A percentile compares a stretch with the other conserved stretches of the same genome.
Conservation (phyloP, 2,329 filamentous ascomycete species). For the Fusarium compactum region DNA sequence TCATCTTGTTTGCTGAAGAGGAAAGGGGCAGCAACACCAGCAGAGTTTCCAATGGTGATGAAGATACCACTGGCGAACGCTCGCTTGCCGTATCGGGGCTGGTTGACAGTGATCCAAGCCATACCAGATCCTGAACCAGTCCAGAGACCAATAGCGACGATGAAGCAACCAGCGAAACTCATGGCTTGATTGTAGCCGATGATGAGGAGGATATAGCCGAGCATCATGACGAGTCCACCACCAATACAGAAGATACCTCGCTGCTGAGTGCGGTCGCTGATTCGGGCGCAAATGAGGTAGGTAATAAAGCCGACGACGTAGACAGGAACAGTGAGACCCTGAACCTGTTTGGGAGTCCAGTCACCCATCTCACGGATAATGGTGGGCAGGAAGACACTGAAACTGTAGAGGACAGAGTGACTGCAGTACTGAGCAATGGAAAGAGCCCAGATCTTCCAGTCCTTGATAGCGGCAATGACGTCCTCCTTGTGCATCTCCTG, state of each 20-base stretch:
- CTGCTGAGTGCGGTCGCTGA: constrained; percentile 68
- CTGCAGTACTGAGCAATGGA: constrained; percentile 70
- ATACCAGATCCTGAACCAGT: constrained; percentile 52
- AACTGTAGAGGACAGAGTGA: constrained; percentile 76
- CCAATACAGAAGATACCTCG: constrained; percentile 67
- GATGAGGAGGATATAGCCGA: constrained; percentile 72
- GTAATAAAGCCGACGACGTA: constrained; percentile 72
- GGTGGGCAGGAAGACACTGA: constrained; percentile 75
- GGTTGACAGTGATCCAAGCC: constrained; percentile 64
- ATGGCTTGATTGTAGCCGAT: constrained; percentile 65
- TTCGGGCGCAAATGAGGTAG: constrained; percentile 68
- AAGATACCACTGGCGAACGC: constrained; percentile 72
- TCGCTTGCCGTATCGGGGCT: constrained; percentile 73
- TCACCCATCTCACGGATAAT: constrained; percentile 73
- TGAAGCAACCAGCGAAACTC: constrained; percentile 72
- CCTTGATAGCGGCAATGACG: constrained; percentile 50
- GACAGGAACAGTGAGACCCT: constrained; percentile 76
- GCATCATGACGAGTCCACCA: constrained; percentile 61
- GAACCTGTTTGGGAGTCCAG: constrained; percentile 68
- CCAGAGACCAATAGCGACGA: constrained; percentile 70
- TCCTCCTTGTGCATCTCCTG: constrained; percentile 47
- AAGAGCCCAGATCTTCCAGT: constrained; percentile 75
- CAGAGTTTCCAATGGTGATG: constrained; percentile 71
- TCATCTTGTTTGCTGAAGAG: constrained; percentile 59
- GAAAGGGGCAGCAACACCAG: constrained; percentile 73